Conservation (phyloP, 352 stramenopile species). For the Globisporangium cystogenes region DNA sequence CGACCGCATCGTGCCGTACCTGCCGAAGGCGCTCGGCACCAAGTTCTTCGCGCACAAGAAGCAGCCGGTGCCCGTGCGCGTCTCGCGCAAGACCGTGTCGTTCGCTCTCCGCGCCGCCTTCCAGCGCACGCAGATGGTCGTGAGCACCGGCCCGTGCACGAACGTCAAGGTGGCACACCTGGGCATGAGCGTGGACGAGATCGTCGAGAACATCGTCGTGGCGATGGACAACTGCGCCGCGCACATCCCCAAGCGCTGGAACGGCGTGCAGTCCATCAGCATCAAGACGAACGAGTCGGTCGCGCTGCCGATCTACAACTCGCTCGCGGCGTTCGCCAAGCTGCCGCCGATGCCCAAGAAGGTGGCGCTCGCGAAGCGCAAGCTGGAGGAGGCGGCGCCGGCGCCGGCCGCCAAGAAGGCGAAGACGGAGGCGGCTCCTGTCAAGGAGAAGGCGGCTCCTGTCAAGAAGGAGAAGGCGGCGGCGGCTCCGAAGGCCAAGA, state of each 20-base stretch:
- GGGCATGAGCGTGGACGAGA: conserved; percentile 49
- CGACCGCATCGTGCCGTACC: conserved; percentile 69
- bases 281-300: conserved; percentile 89
- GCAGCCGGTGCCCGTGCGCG: conserved; percentile 62
- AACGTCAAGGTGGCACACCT: conserved; percentile 85
- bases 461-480: background rate
- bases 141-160: conserved; percentile 81
- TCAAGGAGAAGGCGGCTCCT: conserved; percentile 10
- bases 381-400: conserved; percentile 37
- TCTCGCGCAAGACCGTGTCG: conserved; percentile 62
- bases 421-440: conserved; percentile 13
- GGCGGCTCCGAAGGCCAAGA: background rate
- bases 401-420: conserved; percentile 12
- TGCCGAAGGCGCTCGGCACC: conserved; percentile 59
- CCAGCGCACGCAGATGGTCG: conserved; percentile 79
- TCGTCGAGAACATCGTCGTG: conserved; percentile 74
- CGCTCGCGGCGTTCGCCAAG: conserved; percentile 52
- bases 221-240: conserved; percentile 63
- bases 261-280: conserved; percentile 89
- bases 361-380: conserved; percentile 53
- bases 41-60: conserved; percentile 83
- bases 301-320: conserved; percentile 90
- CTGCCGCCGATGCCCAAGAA: conserved; percentile 50
- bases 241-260: conserved; percentile 88
- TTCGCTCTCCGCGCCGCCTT: conserved; percentile 35